Conservation (phyloP, 768 basidiomycete genomes). For the Rhodocollybia butyracea region DNA sequence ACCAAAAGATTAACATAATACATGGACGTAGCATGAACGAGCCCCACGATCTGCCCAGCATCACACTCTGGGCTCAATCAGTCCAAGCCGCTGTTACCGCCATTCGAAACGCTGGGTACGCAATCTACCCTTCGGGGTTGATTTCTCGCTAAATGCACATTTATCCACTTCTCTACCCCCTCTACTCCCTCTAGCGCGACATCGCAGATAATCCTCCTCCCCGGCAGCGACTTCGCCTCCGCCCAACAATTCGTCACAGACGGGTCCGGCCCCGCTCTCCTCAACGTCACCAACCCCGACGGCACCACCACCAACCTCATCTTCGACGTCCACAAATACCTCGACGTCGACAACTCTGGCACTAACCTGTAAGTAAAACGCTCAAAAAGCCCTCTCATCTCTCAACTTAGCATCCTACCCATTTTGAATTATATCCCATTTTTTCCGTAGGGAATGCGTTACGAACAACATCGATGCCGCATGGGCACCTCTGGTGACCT, state of each 20-base stretch:
- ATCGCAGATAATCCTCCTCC: conserved; percentile 53
- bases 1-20: neutral
- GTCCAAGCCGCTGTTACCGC: conserved; percentile 63
- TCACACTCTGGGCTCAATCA: conserved; percentile 43
- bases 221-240: conserved; percentile 57
- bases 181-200: conserved; percentile 34
- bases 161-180: neutral
- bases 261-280: conserved; percentile 47
- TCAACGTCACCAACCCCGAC: conserved; percentile 42
- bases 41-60: conserved; percentile 54
- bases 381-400: neutral
- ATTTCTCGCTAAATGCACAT: neutral
- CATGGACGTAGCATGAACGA: conserved; percentile 51
- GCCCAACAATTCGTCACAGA: conserved; percentile 48
- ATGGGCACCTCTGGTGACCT: conserved; percentile 44
- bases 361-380: conserved; percentile 19
- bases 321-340: conserved; percentile 64
- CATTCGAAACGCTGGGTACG: conserved; percentile 51
- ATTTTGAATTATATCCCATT: neutral
- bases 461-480: conserved; percentile 50
- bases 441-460: conserved; percentile 36
- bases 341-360: conserved; percentile 49
- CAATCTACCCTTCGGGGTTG: no score
- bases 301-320: conserved; percentile 43
- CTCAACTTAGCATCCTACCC: conserved; percentile 24